phyloP scores from a whole-genome alignment of 345 rosid species.

The Hypericum androsaemum region DNA sequence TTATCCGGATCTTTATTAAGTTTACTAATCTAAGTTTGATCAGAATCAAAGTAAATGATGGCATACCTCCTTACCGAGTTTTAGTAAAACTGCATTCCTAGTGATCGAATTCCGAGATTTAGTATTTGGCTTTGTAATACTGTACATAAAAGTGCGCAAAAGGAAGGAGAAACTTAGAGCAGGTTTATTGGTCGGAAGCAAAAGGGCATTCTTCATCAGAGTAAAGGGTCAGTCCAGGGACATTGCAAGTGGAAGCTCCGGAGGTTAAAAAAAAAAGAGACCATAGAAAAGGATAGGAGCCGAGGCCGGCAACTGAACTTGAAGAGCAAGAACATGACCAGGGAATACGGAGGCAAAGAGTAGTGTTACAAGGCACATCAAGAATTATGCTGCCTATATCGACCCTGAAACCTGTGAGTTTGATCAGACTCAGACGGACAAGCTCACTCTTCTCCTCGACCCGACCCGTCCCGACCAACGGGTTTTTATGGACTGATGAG shows the following conservation, averaged over 20 bases:
- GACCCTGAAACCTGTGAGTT: conserved; percentile 63
- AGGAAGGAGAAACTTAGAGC: too few species aligned
- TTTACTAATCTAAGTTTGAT: too few species aligned
- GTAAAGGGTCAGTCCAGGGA: too few species aligned
- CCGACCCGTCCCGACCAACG: conserved; percentile 71
- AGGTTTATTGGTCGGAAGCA: too few species aligned
- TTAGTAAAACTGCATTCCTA: too few species aligned
- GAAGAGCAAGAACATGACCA: conserved; percentile 58
- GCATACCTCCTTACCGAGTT: too few species aligned
- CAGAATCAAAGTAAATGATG: too few species aligned
- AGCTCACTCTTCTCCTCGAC: conserved; percentile 81
- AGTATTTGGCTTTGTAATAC: too few species aligned
- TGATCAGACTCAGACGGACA: conserved; percentile 76
- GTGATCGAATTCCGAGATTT: too few species aligned
- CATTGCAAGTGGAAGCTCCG: not conserved
- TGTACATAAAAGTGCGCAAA: too few species aligned
- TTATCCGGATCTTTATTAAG: too few species aligned
- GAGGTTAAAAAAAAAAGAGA: conserved; percentile 3
- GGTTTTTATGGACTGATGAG: conserved; percentile 75
- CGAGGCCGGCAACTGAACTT: conserved; percentile 85
- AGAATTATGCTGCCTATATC: conserved; percentile 68
- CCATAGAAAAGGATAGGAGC: conserved; percentile 31
- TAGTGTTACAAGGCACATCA: conserved; percentile 56
- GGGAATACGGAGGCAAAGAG: conserved; percentile 64
- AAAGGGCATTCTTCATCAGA: conserved; percentile 12